Evolutionary conservation across 495 filamentous ascomycete genomes (phyloP).

Genomic region (Penicillium simplicissimum): DNA sequence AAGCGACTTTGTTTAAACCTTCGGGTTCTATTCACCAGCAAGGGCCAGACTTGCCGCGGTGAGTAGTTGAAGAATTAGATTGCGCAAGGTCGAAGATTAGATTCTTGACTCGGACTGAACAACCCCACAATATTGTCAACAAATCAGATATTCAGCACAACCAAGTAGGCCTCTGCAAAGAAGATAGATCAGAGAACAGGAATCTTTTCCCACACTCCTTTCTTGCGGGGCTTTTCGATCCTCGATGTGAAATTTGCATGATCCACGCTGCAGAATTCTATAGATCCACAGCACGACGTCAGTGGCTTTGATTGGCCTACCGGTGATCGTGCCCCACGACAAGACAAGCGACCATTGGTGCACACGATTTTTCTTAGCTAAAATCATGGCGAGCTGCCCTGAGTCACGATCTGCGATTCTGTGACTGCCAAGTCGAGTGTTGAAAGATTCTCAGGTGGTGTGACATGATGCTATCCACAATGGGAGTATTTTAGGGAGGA

Average conservation of each 20-base stretch:
- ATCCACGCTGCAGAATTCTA: constrained; percentile 5
- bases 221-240: constrained; percentile 1
- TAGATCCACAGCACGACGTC: constrained; percentile 2
- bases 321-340: neutral
- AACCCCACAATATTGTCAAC: neutral
- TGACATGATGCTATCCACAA: neutral
- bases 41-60: neutral
- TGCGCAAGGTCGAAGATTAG: neutral
- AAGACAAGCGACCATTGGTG: neutral
- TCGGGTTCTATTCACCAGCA: neutral
- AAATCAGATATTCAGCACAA: neutral
- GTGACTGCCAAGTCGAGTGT: constrained; percentile 2
- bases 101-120: neutral
- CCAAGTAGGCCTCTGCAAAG: neutral
- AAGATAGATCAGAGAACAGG: neutral
- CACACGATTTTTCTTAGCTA: neutral
- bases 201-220: neutral
- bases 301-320: constrained; percentile 5
- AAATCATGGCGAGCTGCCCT: neutral
- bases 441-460: neutral
- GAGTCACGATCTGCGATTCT: neutral
- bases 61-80: neutral
- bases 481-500: neutral
- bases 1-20: neutral
- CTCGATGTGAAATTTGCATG: constrained; percentile 3